Conservation (phyloP, 2,329 filamentous ascomycete species). For the Colletotrichum zoysiae region DNA sequence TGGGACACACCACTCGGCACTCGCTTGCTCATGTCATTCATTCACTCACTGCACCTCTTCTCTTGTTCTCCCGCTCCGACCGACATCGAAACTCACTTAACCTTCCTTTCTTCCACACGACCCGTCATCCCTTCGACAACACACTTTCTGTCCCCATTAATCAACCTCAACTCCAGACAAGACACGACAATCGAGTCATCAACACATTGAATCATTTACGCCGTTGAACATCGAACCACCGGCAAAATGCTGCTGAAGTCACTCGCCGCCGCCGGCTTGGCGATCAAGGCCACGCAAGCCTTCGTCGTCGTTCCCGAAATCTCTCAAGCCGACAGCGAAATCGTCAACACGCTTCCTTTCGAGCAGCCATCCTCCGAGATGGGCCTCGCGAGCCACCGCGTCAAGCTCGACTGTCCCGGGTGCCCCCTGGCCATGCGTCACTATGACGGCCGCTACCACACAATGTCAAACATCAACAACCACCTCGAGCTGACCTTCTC, state of each 20-base stretch:
- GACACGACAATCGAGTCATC: not conserved
- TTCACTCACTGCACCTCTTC: constrained; percentile 1
- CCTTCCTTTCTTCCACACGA: constrained; percentile 4
- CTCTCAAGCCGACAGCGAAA: constrained; percentile 56
- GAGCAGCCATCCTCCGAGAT: constrained; percentile 44
- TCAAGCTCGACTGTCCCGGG: constrained; percentile 66
- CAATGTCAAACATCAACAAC: constrained; percentile 48
- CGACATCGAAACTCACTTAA: constrained; percentile 5
- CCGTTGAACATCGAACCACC: constrained; percentile 1
- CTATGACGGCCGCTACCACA: constrained; percentile 46
- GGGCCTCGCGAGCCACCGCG: constrained; percentile 52
- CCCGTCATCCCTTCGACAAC: not conserved
- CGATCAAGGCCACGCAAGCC: constrained; percentile 53
- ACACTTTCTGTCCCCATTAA: not conserved
- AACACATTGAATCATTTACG: not conserved
- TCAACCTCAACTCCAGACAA: not conserved
- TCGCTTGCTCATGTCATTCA: constrained; percentile 30
- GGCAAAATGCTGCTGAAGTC: constrained; percentile 51
- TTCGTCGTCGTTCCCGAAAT: constrained; percentile 68
- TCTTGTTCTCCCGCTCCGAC: constrained; percentile 23
- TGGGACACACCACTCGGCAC: constrained; percentile 12
- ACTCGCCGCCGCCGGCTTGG: constrained; percentile 51
- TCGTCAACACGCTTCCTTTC: constrained; percentile 56
- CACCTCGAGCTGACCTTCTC: constrained; percentile 67
- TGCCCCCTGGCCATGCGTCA: constrained; percentile 58